Evolutionary conservation across 2,329 filamentous ascomycete species (phyloP).

Genomic region (Calonectria hongkongensis): DNA sequence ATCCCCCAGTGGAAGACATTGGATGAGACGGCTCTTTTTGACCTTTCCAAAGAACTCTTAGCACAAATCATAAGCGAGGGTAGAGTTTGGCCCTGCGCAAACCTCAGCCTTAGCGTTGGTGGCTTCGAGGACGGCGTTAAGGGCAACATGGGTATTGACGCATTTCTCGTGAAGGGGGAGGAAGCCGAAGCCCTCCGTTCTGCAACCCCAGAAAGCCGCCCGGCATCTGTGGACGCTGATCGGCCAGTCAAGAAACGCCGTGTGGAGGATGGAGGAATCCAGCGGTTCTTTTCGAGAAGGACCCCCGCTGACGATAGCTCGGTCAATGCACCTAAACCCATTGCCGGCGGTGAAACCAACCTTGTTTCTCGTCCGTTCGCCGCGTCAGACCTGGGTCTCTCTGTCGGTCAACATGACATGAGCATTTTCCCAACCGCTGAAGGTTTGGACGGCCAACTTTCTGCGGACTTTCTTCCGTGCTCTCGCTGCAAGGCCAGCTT

Average conservation of each 20-base stretch:
- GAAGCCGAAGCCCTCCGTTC: slow-evolving; percentile 69
- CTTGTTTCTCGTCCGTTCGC: slow-evolving; percentile 36
- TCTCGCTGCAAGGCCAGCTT: slow-evolving; percentile 79
- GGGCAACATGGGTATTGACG: slow-evolving; percentile 89
- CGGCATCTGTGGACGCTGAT: slow-evolving; percentile 47
- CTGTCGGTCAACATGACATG: slow-evolving; percentile 37
- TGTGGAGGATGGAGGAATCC: slow-evolving; percentile 70
- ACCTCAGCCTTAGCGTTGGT: slow-evolving; percentile 90
- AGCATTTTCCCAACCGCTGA: slow-evolving; percentile 45
- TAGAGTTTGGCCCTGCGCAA: slow-evolving; percentile 91
- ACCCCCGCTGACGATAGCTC: slow-evolving; percentile 56
- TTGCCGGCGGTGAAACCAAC: slow-evolving; percentile 45
- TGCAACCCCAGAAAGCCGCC: slow-evolving; percentile 47
- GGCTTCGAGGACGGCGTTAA: slow-evolving; percentile 92
- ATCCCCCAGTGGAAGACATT: slow-evolving; percentile 86
- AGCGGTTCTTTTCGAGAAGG: slow-evolving; percentile 73
- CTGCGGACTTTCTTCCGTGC: slow-evolving; percentile 70
- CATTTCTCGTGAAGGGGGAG: slow-evolving; percentile 87
- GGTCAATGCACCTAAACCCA: slow-evolving; percentile 47
- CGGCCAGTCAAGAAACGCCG: slow-evolving; percentile 57
- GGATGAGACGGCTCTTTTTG: slow-evolving; percentile 83
- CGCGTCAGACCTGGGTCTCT: slow-evolving; percentile 31
- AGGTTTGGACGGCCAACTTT: slow-evolving; percentile 52
- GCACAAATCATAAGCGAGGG: slow-evolving; percentile 87
- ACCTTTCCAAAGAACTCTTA: slow-evolving; percentile 84